phyloP scores from a whole-genome alignment of 2,329 filamentous ascomycete genomes.

The Teratosphaeria epicoccoides region DNA sequence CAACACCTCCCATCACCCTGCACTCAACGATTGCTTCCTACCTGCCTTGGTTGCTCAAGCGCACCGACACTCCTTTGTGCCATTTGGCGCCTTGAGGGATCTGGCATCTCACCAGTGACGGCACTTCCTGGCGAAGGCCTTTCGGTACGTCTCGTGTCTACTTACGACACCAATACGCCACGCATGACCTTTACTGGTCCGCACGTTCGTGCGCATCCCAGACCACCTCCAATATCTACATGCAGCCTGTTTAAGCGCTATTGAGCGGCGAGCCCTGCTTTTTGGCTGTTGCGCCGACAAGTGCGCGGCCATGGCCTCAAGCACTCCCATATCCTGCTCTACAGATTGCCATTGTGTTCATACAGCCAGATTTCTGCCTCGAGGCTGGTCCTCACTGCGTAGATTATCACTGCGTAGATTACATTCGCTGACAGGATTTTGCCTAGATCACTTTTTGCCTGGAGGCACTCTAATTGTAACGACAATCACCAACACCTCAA shows the following conservation, averaged over 20 bases:
- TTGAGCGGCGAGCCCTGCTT: constrained; percentile 1
- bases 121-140: constrained; percentile 24
- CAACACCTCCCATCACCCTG: constrained; percentile 10
- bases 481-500: constrained; percentile 5
- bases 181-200: constrained; percentile 1
- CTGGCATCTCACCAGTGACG: constrained; percentile 24
- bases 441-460: constrained; percentile 20
- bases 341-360: not conserved
- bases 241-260: constrained; percentile 8
- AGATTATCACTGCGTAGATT: not conserved
- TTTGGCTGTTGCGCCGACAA: not conserved
- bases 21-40: constrained; percentile 9
- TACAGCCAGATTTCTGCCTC: not conserved
- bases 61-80: constrained; percentile 16
- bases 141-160: constrained; percentile 20
- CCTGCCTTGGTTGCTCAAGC: constrained; percentile 10
- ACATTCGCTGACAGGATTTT: constrained; percentile 17
- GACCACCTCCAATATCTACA: not conserved
- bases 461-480: constrained; percentile 12
- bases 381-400: not conserved
- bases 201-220: not conserved
- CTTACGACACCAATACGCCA: constrained; percentile 6
- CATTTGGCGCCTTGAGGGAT: constrained; percentile 23
- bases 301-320: not conserved
- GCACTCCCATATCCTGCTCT: not conserved